Base-by-base conservation (phyloP, 768 basidiomycete species). In the Rhodotorula sphaerocarpa region DNA sequence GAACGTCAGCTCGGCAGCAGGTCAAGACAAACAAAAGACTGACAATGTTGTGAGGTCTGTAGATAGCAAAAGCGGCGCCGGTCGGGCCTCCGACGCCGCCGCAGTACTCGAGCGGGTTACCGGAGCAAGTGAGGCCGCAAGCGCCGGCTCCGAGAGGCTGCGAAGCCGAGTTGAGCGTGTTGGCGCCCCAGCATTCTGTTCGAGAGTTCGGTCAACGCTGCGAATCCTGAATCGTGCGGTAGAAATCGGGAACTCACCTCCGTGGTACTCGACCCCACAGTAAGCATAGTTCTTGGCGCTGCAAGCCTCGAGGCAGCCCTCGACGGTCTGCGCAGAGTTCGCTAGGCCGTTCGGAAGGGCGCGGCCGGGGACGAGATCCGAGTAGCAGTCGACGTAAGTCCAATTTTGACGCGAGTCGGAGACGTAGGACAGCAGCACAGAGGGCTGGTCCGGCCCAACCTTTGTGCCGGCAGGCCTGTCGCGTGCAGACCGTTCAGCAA, bases 241-340 rank as follows among this genome's bases (percentile, higher is more conserved):
- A n/a, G n/a, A n/a, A n/a, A n/a, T 18, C 30, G 30, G 30, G 11
- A 44, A 46, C 45, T 25, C n/a, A 50, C 50, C 50, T 7, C 58
- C 53, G 28, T 50, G 46, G 43, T 65, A 55, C 50, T 65, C 53
- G 18, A 65, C 48, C 15, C 66, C 77, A 31, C 76, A 76, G 45
- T 74, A 63, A 11, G 65, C 55, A 73, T 72, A 75, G 27, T 73
- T 73, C 54, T 70, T 65, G 31, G 60, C 41, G 2, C 66, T 55
- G 66, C 78, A 79, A 23, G 69, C 70, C 43, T 70, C 36, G 43
- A 74, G 63, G 62, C 77, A 78, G 1, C 39, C 48, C 27, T 69
- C 68, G 46, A 66, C 66, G n/a, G 75, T 77, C 73, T 75, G 71
- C 30, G 43, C 50, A 18, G 28, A 6, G 39, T 25, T 66, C 3